Evolutionary conservation across 2,329 filamentous ascomycete genomes (phyloP).

Genomic region (Cladobotryum protrusum): DNA sequence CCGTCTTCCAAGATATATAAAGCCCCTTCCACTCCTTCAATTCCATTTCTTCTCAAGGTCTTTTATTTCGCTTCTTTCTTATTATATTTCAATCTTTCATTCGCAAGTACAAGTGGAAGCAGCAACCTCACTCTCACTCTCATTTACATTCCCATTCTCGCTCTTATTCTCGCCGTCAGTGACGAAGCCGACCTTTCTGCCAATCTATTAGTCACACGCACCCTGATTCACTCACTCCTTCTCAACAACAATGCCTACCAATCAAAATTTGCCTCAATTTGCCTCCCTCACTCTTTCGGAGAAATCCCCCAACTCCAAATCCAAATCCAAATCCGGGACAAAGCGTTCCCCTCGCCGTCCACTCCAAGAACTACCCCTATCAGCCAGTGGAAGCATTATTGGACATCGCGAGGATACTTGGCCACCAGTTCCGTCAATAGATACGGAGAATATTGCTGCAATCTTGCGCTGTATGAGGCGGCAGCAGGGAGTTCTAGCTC

Average conservation of each 20-base stretch:
- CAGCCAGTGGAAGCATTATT: constrained; percentile 13
- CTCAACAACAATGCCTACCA: not conserved
- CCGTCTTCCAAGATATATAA: no score
- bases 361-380: constrained; percentile 22
- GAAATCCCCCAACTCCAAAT: no score
- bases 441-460: constrained; percentile 23
- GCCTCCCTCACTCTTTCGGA: constrained; percentile 3
- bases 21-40: no score
- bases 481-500: constrained; percentile 8
- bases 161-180: not conserved
- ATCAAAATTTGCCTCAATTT: not conserved
- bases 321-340: no score
- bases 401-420: constrained; percentile 1
- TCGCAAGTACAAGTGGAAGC: not conserved
- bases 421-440: constrained; percentile 20
- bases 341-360: constrained; percentile 15
- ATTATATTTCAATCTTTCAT: no score
- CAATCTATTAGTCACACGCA: not conserved
- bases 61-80: no score
- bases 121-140: not conserved
- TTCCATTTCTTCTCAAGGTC: no score
- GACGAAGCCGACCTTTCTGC: constrained; percentile 1
- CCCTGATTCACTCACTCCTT: no score
- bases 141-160: no score
- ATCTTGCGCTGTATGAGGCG: constrained; percentile 14